Conservation (phyloP, 352 stramenopile genomes). For the Blastocystis sp. region DNA sequence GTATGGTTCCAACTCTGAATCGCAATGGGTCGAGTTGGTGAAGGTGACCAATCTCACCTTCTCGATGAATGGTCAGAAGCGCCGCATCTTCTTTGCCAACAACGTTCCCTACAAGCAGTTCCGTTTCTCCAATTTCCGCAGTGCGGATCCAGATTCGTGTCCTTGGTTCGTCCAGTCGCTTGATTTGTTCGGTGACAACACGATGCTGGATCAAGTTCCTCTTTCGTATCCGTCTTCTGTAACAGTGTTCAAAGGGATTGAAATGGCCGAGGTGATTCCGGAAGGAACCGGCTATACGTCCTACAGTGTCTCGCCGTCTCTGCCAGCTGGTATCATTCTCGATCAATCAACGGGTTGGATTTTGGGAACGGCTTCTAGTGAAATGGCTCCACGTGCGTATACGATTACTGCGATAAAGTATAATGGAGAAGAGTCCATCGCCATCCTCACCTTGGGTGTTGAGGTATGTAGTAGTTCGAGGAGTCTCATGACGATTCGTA, state of each 20-base stretch:
- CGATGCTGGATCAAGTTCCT: neutral
- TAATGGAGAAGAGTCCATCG: neutral
- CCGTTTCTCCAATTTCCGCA: neutral
- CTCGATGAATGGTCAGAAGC: neutral
- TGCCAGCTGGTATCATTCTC: neutral
- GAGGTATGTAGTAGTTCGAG: neutral
- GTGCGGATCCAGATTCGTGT: neutral
- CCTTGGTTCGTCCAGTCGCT: neutral
- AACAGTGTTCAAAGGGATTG: neutral
- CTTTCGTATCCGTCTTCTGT: neutral
- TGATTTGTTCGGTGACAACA: neutral
- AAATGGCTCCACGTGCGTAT: neutral
- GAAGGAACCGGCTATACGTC: neutral
- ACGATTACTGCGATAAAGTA: slow-evolving; percentile 9
- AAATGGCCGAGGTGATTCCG: slow-evolving; percentile 6
- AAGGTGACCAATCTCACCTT: neutral
- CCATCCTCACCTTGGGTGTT: neutral
- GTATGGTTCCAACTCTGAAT: neutral
- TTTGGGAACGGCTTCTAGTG: neutral
- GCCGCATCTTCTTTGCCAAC: neutral
- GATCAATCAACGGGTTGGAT: slow-evolving; percentile 15
- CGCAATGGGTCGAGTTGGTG: neutral
- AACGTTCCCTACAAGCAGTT: neutral
- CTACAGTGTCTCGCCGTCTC: neutral
- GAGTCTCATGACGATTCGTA: neutral